phyloP scores from a whole-genome alignment of 331 rosid species.

The Stylosanthes scabra region DNA sequence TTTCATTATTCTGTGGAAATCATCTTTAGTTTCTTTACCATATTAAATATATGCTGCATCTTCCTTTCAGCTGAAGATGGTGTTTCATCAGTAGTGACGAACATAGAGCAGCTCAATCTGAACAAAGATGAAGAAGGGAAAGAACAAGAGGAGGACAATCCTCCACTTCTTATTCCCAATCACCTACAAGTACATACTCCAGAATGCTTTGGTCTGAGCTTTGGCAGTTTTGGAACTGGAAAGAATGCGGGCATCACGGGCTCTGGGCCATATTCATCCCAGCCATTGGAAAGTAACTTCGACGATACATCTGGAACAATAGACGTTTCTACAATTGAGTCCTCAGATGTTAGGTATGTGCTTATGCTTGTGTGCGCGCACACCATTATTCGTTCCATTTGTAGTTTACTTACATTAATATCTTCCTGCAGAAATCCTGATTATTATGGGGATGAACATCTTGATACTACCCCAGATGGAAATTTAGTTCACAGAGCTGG shows the following conservation, averaged over 20 bases:
- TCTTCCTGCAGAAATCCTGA: slow-evolving; percentile 73
- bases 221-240: slow-evolving; percentile 96
- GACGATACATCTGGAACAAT: slow-evolving; percentile 76
- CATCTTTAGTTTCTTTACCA: background rate
- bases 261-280: slow-evolving; percentile 55
- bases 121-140: slow-evolving; percentile 63
- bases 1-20: slow-evolving; percentile 11
- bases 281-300: slow-evolving; percentile 57
- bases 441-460: slow-evolving; percentile 86
- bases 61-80: slow-evolving; percentile 69
- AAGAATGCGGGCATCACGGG: slow-evolving; percentile 52
- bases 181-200: slow-evolving; percentile 92
- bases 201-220: slow-evolving; percentile 92
- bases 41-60: slow-evolving; percentile 2
- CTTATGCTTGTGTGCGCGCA: background rate
- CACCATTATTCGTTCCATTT: background rate
- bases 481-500: slow-evolving; percentile 75
- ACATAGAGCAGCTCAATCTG: slow-evolving; percentile 74
- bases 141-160: slow-evolving; percentile 72
- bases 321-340: slow-evolving; percentile 70
- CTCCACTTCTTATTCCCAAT: slow-evolving; percentile 90
- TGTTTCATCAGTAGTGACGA: slow-evolving; percentile 67
- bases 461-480: slow-evolving; percentile 63
- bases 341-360: slow-evolving; percentile 71
- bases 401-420: slow-evolving; percentile 12